A percentile compares a stretch with the other conserved stretches of the same genome.
Evolutionary conservation across 2,329 filamentous ascomycete genomes (phyloP).

Genomic region (Colletotrichum euphorbiae): DNA sequence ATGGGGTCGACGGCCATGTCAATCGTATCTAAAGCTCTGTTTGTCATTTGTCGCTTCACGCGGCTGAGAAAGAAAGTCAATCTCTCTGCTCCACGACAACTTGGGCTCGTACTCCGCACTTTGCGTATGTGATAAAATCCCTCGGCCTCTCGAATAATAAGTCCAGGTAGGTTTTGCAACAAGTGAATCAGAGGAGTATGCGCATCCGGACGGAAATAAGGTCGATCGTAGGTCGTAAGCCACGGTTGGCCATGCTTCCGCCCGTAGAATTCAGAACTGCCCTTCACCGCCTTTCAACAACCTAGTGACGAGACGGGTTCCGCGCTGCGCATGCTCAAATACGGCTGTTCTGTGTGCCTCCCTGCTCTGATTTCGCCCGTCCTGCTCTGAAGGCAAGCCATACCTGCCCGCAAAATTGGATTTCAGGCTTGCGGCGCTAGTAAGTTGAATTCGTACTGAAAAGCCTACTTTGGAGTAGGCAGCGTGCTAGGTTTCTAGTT

Average conservation of each 20-base stretch:
- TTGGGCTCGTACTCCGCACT: not conserved
- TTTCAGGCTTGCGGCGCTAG: not conserved
- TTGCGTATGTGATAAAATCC: conserved; percentile 16
- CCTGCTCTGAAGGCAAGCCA: conserved; percentile 3
- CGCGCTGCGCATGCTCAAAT: conserved; percentile 8
- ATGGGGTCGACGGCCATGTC: not conserved
- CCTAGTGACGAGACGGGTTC: conserved; percentile 7
- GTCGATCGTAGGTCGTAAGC: conserved; percentile 21
- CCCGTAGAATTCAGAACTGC: not conserved
- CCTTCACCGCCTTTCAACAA: conserved; percentile 33
- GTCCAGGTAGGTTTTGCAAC: not conserved
- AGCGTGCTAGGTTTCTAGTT: conserved; percentile 12
- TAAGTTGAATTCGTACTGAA: not conserved
- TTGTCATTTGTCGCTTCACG: conserved; percentile 22
- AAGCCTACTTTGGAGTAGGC: not conserved
- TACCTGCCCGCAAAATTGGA: conserved; percentile 4
- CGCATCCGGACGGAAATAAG: not conserved
- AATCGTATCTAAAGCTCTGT: not conserved
- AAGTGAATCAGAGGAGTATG: conserved; percentile 19
- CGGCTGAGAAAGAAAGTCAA: conserved; percentile 2
- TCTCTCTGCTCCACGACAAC: conserved; percentile 7
- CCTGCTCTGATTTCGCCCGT: not conserved
- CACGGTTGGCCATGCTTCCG: conserved; percentile 17
- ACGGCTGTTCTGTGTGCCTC: not conserved
- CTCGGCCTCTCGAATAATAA: conserved; percentile 9